A percentile compares a stretch with the other conserved stretches of the same genome.
These are phyloP conservation scores for Cercospora sojina DNA, from an alignment of 2,329 filamentous ascomycete genomes.

Conservation along the genomic window DNA sequence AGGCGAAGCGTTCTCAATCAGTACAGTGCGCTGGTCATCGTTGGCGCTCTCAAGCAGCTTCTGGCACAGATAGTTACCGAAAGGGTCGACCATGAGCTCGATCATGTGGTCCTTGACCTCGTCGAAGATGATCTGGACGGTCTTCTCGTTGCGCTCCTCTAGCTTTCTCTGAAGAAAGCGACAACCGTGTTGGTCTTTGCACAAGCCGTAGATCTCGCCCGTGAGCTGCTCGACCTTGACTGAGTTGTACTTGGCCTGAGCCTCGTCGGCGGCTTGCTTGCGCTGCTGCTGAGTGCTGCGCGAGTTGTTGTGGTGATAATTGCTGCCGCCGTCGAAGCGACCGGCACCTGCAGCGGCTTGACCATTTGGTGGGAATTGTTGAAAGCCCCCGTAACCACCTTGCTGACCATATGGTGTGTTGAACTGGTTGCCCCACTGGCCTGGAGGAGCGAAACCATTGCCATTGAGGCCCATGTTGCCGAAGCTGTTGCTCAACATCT, in stretches of 20 bases:
- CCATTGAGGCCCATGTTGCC: slow-evolving; percentile 60
- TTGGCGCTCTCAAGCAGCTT: slow-evolving; percentile 95
- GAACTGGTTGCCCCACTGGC: slow-evolving; percentile 32
- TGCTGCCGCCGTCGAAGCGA: slow-evolving; percentile 62
- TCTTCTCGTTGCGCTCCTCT: slow-evolving; percentile 79
- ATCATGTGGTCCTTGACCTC: slow-evolving; percentile 93
- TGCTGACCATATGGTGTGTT: slow-evolving; percentile 39
- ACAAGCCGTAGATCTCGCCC: slow-evolving; percentile 83
- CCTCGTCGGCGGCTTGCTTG: slow-evolving; percentile 71
- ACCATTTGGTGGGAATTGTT: slow-evolving; percentile 49
- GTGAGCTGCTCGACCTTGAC: slow-evolving; percentile 75
- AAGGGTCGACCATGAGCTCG: slow-evolving; percentile 98
- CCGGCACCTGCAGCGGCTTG: slow-evolving; percentile 33
- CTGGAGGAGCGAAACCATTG: slow-evolving; percentile 43
- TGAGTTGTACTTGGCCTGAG: slow-evolving; percentile 74
- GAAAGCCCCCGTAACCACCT: slow-evolving; percentile 58
- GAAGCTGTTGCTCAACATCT: slow-evolving; percentile 67
- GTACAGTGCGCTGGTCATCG: slow-evolving; percentile 86
- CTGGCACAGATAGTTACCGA: slow-evolving; percentile 98
- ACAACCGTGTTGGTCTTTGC: slow-evolving; percentile 97
- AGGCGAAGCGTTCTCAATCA: slow-evolving; percentile 85
- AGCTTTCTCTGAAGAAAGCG: slow-evolving; percentile 96
- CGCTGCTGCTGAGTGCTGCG: slow-evolving; percentile 53
- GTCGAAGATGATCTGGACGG: slow-evolving; percentile 88
- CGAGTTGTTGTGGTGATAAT: slow-evolving; percentile 7